Conservation (phyloP, 2,329 filamentous ascomycete species). For the Diaporthe citri region DNA sequence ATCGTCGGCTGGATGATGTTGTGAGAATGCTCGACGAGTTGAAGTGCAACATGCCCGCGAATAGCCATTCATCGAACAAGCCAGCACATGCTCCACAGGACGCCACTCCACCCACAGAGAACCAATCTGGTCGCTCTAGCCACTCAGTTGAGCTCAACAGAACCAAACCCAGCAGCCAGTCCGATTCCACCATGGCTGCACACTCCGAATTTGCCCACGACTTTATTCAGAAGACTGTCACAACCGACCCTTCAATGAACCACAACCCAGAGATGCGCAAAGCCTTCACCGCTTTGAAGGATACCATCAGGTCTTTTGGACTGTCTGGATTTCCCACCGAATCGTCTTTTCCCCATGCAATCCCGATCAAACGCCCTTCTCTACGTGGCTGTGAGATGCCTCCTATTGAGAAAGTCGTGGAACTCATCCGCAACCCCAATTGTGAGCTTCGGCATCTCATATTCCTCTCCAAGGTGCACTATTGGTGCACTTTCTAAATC, state of each 20-base stretch:
- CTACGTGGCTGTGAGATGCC: background rate
- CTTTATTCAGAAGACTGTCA: background rate
- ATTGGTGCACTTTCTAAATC: too few relatives aligned
- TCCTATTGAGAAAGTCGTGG: constrained; percentile 4
- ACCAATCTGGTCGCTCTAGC: background rate
- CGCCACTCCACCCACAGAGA: background rate
- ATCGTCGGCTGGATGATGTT: background rate
- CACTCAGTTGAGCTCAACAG: background rate
- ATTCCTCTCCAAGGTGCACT: too few relatives aligned
- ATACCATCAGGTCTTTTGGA: background rate
- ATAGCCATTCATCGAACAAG: background rate
- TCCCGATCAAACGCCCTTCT: background rate
- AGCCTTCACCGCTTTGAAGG: background rate
- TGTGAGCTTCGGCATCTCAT: background rate
- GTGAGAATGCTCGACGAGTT: constrained; percentile 6
- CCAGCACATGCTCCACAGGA: background rate
- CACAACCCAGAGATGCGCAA: constrained; percentile 7
- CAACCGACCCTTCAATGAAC: background rate
- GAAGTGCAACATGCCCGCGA: background rate
- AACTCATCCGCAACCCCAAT: constrained; percentile 10
- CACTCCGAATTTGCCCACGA: background rate
- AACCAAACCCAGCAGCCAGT: background rate
- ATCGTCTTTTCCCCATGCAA: background rate
- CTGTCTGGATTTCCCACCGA: background rate
- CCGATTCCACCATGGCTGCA: background rate